Conservation (phyloP, 202 grass and related monocot genomes). For the Setaria italica region DNA sequence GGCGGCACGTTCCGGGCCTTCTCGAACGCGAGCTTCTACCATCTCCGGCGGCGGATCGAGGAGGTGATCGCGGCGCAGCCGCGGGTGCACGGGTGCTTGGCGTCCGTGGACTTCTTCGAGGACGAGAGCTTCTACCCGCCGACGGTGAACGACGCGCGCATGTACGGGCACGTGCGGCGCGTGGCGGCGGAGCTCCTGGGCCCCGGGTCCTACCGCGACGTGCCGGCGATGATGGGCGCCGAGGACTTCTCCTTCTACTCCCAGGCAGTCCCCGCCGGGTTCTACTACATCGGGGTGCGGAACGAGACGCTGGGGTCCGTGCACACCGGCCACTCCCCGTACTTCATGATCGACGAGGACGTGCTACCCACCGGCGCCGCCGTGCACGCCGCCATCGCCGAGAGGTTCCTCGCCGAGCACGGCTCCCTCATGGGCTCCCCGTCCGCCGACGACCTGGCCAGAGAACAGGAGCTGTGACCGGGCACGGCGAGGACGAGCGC, state of each 20-base stretch:
- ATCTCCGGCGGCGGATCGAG: constrained; percentile 82
- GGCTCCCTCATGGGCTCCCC: neutral
- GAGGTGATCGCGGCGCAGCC: constrained; percentile 82
- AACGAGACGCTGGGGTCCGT: constrained; percentile 83
- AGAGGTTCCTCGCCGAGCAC: constrained; percentile 72
- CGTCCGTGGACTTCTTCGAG: constrained; percentile 89
- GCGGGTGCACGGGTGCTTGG: constrained; percentile 71
- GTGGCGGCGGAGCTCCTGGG: constrained; percentile 62
- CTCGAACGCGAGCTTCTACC: constrained; percentile 89
- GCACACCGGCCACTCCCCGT: constrained; percentile 67
- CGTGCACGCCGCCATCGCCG: constrained; percentile 83
- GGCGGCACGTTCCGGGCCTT: constrained; percentile 92
- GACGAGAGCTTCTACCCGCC: constrained; percentile 91
- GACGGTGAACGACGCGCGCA: constrained; percentile 76
- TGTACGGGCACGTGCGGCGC: constrained; percentile 69
- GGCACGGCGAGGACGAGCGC: no score
- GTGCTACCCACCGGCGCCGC: constrained; percentile 85
- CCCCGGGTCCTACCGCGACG: constrained; percentile 54
- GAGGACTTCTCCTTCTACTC: constrained; percentile 99
- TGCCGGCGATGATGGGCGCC: constrained; percentile 84
- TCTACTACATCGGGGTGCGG: constrained; percentile 91
- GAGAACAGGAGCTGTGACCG: neutral
- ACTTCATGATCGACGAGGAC: constrained; percentile 97
- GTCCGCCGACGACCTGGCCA: neutral
- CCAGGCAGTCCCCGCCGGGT: constrained; percentile 69